These are phyloP conservation scores for Amanita pallidorosea DNA, from an alignment of 768 basidiomycete species.

Conservation along the genomic window DNA sequence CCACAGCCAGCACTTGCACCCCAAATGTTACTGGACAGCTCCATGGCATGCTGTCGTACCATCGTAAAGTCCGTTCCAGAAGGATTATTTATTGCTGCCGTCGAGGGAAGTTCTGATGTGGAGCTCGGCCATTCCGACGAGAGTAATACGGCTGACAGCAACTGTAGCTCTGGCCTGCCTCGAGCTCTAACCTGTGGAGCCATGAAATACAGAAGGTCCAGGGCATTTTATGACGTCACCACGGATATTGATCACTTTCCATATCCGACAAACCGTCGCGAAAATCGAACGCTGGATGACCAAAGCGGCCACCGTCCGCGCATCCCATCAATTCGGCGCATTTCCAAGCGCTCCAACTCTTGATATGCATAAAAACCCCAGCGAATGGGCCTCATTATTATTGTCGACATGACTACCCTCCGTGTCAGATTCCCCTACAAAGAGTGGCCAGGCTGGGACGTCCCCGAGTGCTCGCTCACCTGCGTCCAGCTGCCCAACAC, in stretches of 20 bases:
- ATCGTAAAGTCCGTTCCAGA: neutral
- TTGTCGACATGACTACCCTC: slow-evolving; percentile 16
- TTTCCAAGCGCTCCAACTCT: neutral
- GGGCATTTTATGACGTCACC: neutral
- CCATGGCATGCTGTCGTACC: neutral
- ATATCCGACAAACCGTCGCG: neutral
- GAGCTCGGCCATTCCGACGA: no score
- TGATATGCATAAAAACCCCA: neutral
- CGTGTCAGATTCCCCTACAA: slow-evolving; percentile 21
- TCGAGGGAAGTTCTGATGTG: neutral
- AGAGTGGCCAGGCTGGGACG: slow-evolving; percentile 25
- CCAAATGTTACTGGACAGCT: neutral
- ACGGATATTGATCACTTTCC: neutral
- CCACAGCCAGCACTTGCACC: neutral
- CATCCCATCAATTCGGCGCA: neutral
- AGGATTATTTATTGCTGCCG: neutral
- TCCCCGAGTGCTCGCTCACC: slow-evolving; percentile 18
- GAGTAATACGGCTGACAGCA: no score
- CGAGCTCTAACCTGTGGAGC: no score
- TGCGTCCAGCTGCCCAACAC: slow-evolving; percentile 9
- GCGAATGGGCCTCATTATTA: no score
- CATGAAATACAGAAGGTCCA: neutral
- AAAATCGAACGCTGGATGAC: neutral
- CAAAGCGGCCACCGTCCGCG: neutral
- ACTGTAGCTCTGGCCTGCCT: no score